A percentile compares a stretch with the other conserved stretches of the same genome.
phyloP scores from a whole-genome alignment of 495 filamentous ascomycete species.

The Talaromyces borbonicus region DNA sequence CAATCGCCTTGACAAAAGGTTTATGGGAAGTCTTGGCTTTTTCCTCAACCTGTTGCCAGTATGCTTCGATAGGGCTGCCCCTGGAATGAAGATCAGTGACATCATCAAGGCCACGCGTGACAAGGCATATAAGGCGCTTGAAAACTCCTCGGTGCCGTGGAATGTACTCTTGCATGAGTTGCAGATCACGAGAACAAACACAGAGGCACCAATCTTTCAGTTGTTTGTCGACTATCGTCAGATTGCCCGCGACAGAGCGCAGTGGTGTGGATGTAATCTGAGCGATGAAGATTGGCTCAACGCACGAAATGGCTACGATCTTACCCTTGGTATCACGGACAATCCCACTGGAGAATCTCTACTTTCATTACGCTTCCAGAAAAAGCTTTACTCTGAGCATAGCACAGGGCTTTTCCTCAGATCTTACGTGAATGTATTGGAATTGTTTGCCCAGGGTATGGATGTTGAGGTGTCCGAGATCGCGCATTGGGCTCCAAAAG shows the following conservation, averaged over 20 bases:
- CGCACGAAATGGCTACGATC: constrained; percentile 17
- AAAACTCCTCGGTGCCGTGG: constrained; percentile 32
- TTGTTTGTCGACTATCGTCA: constrained; percentile 31
- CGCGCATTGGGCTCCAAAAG: no score
- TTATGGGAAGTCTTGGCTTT: constrained; percentile 27
- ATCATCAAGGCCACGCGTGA: constrained; percentile 12
- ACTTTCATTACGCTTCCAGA: constrained; percentile 11
- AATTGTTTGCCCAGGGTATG: constrained; percentile 13
- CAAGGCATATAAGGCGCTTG: constrained; percentile 16
- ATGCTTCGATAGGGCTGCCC: constrained; percentile 16
- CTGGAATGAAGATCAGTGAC: constrained; percentile 11
- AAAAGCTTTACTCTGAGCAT: constrained; percentile 16
- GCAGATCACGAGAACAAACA: constrained; percentile 20
- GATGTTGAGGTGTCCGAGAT: constrained; percentile 13
- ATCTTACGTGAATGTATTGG: constrained; percentile 21
- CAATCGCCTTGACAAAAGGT: constrained; percentile 23
- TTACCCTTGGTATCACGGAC: constrained; percentile 17
- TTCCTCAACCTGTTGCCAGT: constrained; percentile 41
- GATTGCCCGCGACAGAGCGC: constrained; percentile 5
- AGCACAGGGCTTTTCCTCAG: constrained; percentile 19
- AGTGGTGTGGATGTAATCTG: background rate
- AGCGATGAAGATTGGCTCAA: constrained; percentile 4
- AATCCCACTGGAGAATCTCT: constrained; percentile 9
- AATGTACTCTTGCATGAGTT: constrained; percentile 32
- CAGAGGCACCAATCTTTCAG: constrained; percentile 30